A percentile compares a stretch with the other conserved stretches of the same genome.
Evolutionary conservation across 169 alveolate genomes (phyloP).

Genomic region (Neospora caninum): DNA sequence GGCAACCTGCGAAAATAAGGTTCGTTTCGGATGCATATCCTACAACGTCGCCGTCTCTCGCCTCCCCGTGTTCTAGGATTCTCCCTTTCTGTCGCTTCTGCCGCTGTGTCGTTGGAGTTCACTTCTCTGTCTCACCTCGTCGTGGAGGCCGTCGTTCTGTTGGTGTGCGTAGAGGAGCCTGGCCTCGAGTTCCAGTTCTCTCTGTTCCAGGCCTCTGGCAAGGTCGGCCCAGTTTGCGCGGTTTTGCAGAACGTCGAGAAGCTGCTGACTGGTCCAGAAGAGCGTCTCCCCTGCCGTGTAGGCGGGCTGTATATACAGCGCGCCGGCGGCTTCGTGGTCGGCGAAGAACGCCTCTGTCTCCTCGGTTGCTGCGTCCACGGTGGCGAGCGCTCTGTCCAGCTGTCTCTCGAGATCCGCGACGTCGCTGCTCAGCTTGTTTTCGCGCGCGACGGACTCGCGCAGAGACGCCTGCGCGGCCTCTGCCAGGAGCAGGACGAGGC

Average conservation of each 20-base stretch:
- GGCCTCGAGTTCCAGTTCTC: slow-evolving; percentile 28
- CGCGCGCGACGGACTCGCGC: neutral
- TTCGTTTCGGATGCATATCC: too few species aligned
- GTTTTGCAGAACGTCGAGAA: neutral
- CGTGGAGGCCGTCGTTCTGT: slow-evolving; percentile 21
- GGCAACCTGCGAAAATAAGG: too few species aligned
- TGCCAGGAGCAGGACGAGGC: slow-evolving; percentile 35
- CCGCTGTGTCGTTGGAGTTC: too few species aligned
- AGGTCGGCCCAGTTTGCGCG: slow-evolving; percentile 28
- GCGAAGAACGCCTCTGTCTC: neutral
- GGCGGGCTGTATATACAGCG: slow-evolving; percentile 4
- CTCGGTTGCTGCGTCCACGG: neutral
- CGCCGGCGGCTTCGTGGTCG: slow-evolving; percentile 16
- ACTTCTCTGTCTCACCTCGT: neutral
- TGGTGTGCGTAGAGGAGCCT: neutral
- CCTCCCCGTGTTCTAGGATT: too few species aligned
- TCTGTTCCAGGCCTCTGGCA: slow-evolving; percentile 4
- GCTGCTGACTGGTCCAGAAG: neutral
- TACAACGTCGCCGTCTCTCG: too few species aligned
- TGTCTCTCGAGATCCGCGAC: neutral
- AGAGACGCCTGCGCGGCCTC: neutral
- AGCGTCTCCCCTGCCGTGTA: neutral
- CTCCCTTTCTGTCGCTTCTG: too few species aligned
- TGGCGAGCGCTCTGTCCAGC: neutral
- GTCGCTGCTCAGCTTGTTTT: neutral